Percentiles rank a stretch among this genome's conserved stretches.
phyloP scores from a whole-genome alignment of 257 asterid genomes.

The Solanum peruvianum region DNA sequence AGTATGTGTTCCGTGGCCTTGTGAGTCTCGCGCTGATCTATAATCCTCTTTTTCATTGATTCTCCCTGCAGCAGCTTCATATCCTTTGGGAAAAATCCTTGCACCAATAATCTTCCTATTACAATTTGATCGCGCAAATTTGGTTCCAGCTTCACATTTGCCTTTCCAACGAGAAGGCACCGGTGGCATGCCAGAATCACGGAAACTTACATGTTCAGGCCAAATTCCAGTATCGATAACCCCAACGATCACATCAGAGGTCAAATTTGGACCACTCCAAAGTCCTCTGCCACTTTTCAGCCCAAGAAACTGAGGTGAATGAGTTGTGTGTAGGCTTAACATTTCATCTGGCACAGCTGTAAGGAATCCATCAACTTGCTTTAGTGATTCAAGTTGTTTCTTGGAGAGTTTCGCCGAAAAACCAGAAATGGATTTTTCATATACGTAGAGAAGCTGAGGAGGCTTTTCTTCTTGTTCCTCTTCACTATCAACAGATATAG shows the following conservation, averaged over 20 bases:
- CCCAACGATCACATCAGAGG: slow-evolving; percentile 62
- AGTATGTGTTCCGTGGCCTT: slow-evolving; percentile 77
- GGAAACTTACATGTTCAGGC: slow-evolving; percentile 67
- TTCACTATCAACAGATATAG: slow-evolving; percentile 12
- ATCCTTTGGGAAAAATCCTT: slow-evolving; percentile 43
- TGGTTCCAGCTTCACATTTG: slow-evolving; percentile 35
- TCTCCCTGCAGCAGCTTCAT: slow-evolving; percentile 44
- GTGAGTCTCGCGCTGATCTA: slow-evolving; percentile 52
- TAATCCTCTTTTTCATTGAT: slow-evolving; percentile 42
- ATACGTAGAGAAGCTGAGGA: slow-evolving; percentile 44
- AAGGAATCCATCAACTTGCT: slow-evolving; percentile 38
- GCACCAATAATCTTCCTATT: slow-evolving; percentile 60
- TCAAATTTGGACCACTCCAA: slow-evolving; percentile 38
- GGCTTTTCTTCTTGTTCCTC: slow-evolving; percentile 6
- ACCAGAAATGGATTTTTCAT: slow-evolving; percentile 45
- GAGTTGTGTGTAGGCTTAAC: slow-evolving; percentile 50
- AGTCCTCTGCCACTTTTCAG: slow-evolving; percentile 39
- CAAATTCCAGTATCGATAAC: slow-evolving; percentile 64
- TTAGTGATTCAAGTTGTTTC: slow-evolving; percentile 30
- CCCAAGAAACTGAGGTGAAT: slow-evolving; percentile 66
- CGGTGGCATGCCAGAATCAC: slow-evolving; percentile 14
- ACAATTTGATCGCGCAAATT: slow-evolving; percentile 34
- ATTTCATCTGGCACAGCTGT: slow-evolving; percentile 38
- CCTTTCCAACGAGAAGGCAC: slow-evolving; percentile 63
- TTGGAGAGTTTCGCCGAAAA: slow-evolving; percentile 49